A percentile compares a stretch with the other conserved stretches of the same genome.
Evolutionary conservation across 2,329 filamentous ascomycete species (phyloP).

Genomic region (Leptographium lundbergii): DNA sequence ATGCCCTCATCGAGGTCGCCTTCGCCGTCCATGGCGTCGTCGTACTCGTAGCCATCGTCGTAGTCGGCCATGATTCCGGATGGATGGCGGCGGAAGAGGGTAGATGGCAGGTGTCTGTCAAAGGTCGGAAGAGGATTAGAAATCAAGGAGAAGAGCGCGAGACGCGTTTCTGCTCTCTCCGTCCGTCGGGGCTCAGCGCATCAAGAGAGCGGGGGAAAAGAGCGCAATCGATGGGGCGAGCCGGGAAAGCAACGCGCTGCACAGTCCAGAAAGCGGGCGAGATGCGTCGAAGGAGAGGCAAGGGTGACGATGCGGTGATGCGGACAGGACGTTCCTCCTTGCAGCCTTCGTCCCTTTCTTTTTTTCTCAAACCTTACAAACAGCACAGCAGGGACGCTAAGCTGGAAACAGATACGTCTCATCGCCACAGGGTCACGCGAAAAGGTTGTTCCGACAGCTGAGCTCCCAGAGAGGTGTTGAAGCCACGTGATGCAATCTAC

Average conservation of each 20-base stretch:
- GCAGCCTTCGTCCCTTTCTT: neutral
- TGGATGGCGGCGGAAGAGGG: neutral
- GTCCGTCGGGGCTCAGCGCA: slow-evolving; percentile 8
- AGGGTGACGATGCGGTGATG: slow-evolving; percentile 1
- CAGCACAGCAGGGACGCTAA: neutral
- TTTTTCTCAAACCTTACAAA: neutral
- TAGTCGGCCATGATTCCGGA: slow-evolving; percentile 37
- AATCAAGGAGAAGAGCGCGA: slow-evolving; percentile 6
- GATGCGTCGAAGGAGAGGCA: neutral
- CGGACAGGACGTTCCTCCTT: neutral
- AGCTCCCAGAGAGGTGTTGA: neutral
- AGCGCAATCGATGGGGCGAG: neutral
- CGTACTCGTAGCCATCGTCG: slow-evolving; percentile 35
- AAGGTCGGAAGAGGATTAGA: slow-evolving; percentile 1
- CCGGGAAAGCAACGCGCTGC: neutral
- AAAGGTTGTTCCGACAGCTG: neutral
- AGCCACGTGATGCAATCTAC: neutral
- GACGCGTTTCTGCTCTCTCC: slow-evolving; percentile 11
- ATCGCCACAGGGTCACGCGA: neutral
- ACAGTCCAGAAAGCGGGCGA: neutral
- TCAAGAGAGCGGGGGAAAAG: slow-evolving; percentile 3
- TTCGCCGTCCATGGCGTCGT: slow-evolving; percentile 44
- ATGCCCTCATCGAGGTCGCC: slow-evolving; percentile 63
- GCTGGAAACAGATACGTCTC: neutral
- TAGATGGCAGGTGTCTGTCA: neutral